Conservation (phyloP, 371 early-diverging fungal species). For the Mortierella sp. region DNA sequence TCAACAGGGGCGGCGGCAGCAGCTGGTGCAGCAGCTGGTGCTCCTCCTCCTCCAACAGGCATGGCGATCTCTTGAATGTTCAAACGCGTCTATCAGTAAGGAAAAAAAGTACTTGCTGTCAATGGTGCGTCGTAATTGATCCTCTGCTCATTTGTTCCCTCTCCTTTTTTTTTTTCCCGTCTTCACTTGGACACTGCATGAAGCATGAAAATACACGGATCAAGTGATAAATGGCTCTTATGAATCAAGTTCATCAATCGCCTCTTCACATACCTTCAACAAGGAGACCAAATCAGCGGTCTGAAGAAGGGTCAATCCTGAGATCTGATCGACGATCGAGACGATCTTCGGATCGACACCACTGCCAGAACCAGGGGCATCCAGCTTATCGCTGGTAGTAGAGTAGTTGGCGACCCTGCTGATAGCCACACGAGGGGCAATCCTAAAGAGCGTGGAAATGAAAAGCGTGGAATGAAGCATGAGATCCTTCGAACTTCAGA, state of each 20-base stretch:
- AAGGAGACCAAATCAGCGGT: conserved; percentile 88
- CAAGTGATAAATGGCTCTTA: too few species aligned
- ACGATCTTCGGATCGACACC: conserved; percentile 78
- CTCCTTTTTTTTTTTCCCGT: too few species aligned
- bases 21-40: conserved; percentile 62
- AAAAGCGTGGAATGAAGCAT: background rate
- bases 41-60: conserved; percentile 74
- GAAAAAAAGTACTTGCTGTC: background rate
- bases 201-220: too few species aligned
- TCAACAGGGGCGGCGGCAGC: conserved; percentile 72
- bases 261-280: too few species aligned
- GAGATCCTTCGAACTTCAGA: background rate
- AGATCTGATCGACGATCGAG: conserved; percentile 89
- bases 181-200: too few species aligned
- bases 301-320: conserved; percentile 89
- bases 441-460: conserved; percentile 11
- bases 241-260: too few species aligned
- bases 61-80: conserved; percentile 95
- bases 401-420: conserved; percentile 53
- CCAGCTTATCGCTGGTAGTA: conserved; percentile 54
- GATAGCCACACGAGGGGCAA: conserved; percentile 46
- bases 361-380: conserved; percentile 68
- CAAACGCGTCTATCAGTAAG: conserved; percentile 76
- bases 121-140: too few species aligned
- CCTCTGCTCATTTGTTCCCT: too few species aligned